Evolutionary conservation across 345 rosid species (phyloP).

Genomic region (Euphorbia tirucalli): DNA sequence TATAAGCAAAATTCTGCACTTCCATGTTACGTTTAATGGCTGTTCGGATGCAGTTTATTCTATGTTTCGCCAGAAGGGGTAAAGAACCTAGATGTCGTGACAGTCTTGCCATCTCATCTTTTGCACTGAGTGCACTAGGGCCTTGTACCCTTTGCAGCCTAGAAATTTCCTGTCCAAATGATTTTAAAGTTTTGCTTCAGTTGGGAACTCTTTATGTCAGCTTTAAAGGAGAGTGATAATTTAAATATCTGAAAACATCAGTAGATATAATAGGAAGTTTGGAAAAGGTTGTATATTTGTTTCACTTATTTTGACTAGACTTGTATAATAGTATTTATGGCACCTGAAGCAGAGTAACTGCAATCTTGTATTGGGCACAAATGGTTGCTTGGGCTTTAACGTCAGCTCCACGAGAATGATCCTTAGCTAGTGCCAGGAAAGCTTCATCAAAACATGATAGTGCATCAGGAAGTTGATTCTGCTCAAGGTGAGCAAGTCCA

Average conservation of each 20-base stretch:
- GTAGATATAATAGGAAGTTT: background rate
- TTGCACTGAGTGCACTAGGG: slow-evolving; percentile 86
- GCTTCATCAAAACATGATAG: slow-evolving; percentile 95
- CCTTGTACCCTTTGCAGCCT: slow-evolving; percentile 89
- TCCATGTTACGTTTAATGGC: slow-evolving; percentile 98
- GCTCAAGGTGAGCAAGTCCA: slow-evolving; percentile 97
- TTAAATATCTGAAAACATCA: background rate
- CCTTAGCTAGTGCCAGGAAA: slow-evolving; percentile 95
- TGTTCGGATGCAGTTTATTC: slow-evolving; percentile 91
- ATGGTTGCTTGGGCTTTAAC: slow-evolving; percentile 97
- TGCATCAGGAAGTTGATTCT: slow-evolving; percentile 96
- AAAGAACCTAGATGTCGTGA: slow-evolving; percentile 88
- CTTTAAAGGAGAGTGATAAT: background rate
- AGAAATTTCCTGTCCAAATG: slow-evolving; percentile 65
- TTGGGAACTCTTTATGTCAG: background rate
- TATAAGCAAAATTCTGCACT: slow-evolving; percentile 87
- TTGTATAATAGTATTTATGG: background rate
- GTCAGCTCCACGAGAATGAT: slow-evolving; percentile 92
- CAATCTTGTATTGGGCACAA: slow-evolving; percentile 96
- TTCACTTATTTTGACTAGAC: background rate
- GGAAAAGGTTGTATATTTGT: background rate
- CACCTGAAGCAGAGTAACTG: slow-evolving; percentile 91
- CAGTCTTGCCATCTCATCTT: slow-evolving; percentile 96
- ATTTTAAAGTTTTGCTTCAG: background rate
- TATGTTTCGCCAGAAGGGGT: slow-evolving; percentile 87